Evolutionary conservation across 225 moss, liverwort and hornwort species (phyloP), one percentile per base, ranked within the genome.

Genomic region (Bryum argenteum): DNA sequence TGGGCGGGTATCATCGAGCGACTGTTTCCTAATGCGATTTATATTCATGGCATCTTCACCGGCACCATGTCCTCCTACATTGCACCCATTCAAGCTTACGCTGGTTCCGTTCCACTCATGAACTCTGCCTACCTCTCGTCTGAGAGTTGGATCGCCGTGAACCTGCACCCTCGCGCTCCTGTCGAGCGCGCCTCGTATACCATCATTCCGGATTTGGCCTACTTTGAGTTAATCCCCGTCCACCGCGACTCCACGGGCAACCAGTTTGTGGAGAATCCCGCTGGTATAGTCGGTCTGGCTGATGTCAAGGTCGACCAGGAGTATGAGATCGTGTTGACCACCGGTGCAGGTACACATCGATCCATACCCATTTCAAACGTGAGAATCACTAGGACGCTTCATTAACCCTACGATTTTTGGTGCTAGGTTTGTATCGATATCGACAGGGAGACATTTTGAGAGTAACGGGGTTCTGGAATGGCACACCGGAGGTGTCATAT

Each of bases 321-420:
- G 65, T 90, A 91, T 69, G 94, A 94, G 67, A 57, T 91, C 43
- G 70, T 90, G 33, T 61, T 89, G 52, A 94, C 88, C n/a, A 94
- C 88, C 22, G 39, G 43, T 21, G 54, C 84, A 75, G 94, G 94
- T 90, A 63, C 41, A 6, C 7, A 33, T 6, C 4, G 24, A 41
- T 79, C 54, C 20, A 1, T 54, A 13, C 26, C 26, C 26, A 26
- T 6, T 6, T 33, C 33, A 33, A 33, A 33, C 33, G n/a, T n/a
- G n/a, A n/a, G n/a, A n/a, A n/a, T 33, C 7, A 5, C 33, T 33
- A 6, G 5, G 3, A 33, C 2, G 5, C 7, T 33, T 33, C 7
- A 33, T 6, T 33, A 6, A 33, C 7, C 33, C 33, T 33, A 33
- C 33, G 33, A 33, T 33, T 4, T 33, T 33, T 33, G 3, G 33